Evolutionary conservation across 2,329 filamentous ascomycete genomes (phyloP), one percentile per base, ranked within the genome.

Genomic region (Rhinocladiella similis): DNA sequence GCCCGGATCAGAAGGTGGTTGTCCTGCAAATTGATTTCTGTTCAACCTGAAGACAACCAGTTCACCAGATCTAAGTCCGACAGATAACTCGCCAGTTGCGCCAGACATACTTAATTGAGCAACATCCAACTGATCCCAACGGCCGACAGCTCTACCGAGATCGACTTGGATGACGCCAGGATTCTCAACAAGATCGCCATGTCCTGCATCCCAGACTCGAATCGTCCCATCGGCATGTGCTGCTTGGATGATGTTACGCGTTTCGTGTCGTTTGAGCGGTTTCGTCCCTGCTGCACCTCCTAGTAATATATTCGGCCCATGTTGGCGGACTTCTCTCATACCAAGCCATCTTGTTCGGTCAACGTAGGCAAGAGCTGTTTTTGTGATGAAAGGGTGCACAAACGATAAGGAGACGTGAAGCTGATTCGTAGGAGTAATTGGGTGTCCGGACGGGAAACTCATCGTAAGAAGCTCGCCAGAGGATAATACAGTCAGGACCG

Each of bases 161-260:
- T 99, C 93, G 5, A 96, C 85, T 73, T 99, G 93, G 20, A 97
- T 76, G 51, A 90, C 81, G 3, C 80, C 79, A 12, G 84, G 81
- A 66, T 97, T 97, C 72, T 99, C 94, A 49, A 99, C 89, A 67
- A 97, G 90, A 68, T 99, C 94, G 13, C 85, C 89, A 67, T 96
- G 89, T 0, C 94, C 94, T 18, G 88, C 84, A 72, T 99, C 94
- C 91, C 92, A 99, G 5, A 97, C 78, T 29, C 92, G 82, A n/a
- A 99, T 80, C 0, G 89, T 95, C 51, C 92, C 91, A 72, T 99
- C 94, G 2, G 88, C 91, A 70, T 99, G 93, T 0, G 91, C 88
- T 3, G 90, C 90, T 59, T 93, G 88, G 5, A 96, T 82, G 43
- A 97, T 83, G 55, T 91, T 96, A 47, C 94, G 84, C 59, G 86